These are phyloP conservation scores for Miscanthus lutarioriparius DNA, from an alignment of 176 grass and related monocot genomes.

Conservation along the genomic window DNA sequence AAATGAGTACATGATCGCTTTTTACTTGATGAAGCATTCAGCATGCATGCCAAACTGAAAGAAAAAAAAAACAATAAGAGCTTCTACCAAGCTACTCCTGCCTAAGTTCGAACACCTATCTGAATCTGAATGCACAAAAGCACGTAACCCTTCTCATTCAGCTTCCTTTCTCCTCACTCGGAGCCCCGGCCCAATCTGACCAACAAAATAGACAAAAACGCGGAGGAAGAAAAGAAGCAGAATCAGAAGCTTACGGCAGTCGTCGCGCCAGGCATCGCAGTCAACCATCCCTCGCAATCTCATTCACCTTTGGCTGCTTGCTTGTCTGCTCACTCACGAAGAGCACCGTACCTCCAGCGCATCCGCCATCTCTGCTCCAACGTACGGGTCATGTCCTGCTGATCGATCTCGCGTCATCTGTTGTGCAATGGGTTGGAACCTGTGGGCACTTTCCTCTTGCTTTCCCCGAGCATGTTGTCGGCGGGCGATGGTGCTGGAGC, in stretches of 20 bases:
- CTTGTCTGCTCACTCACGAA: not conserved
- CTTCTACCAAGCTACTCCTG: not conserved
- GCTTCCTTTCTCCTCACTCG: slow-evolving; percentile 35
- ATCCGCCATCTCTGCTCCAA: not conserved
- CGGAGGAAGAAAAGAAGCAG: slow-evolving; percentile 34
- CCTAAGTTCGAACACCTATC: not conserved
- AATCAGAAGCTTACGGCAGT: slow-evolving; percentile 38
- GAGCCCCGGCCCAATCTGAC: not conserved
- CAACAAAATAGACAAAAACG: not conserved
- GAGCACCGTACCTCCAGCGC: not conserved
- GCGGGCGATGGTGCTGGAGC: slow-evolving; percentile 39
- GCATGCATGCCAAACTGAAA: slow-evolving; percentile 2
- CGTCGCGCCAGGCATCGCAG: not conserved
- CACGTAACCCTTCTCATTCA: slow-evolving; percentile 27
- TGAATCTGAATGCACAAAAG: not conserved
- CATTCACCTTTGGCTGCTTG: not conserved
- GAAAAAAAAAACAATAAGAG: not conserved
- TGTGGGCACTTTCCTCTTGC: slow-evolving; percentile 51
- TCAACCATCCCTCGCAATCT: not conserved
- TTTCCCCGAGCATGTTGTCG: slow-evolving; percentile 8
- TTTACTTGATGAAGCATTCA: slow-evolving; percentile 30
- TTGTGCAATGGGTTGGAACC: slow-evolving; percentile 77
- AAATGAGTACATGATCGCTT: slow-evolving; percentile 31
- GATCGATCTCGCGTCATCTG: slow-evolving; percentile 33
- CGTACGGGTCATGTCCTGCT: not conserved